Conservation (phyloP, 805 yeast genomes). For the Henningerozyma blattae region DNA sequence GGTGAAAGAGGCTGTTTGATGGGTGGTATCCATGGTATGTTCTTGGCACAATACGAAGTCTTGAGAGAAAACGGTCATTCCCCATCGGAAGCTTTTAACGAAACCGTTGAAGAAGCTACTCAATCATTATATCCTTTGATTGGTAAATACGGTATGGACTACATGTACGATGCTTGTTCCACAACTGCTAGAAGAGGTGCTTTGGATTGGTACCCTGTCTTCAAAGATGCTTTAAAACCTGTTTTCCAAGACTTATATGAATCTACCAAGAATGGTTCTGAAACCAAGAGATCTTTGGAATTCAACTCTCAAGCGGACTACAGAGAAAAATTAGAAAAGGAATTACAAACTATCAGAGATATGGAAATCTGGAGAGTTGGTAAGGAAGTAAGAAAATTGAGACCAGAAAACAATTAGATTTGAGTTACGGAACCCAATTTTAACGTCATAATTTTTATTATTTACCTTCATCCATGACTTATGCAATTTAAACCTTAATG, state of each 20-base stretch:
- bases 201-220: conserved; percentile 98
- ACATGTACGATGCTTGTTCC: conserved; percentile 99
- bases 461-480: too few species aligned
- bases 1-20: conserved; percentile 99
- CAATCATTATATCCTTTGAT: conserved; percentile 98
- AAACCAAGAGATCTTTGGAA: conserved; percentile 95
- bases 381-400: conserved; percentile 98
- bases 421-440: too few species aligned
- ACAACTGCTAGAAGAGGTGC: conserved; percentile 99
- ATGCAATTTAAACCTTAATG: too few species aligned
- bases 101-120: conserved; percentile 99
- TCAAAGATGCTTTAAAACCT: conserved; percentile 98
- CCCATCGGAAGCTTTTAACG: conserved; percentile 99
- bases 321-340: conserved; percentile 91
- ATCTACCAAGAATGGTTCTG: conserved; percentile 90
- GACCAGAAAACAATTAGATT: conserved; percentile 92
- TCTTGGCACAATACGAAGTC: conserved; percentile 99
- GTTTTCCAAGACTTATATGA: conserved; percentile 94
- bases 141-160: conserved; percentile 99
- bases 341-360: conserved; percentile 83
- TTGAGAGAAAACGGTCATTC: conserved; percentile 99
- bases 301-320: conserved; percentile 98
- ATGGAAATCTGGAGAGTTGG: conserved; percentile 99
- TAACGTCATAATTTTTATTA: too few species aligned
- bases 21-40: conserved; percentile 99